These are phyloP conservation scores for Naganishia sp. DNA, from an alignment of 1,284 basidiomycete species.

Conservation along the genomic window DNA sequence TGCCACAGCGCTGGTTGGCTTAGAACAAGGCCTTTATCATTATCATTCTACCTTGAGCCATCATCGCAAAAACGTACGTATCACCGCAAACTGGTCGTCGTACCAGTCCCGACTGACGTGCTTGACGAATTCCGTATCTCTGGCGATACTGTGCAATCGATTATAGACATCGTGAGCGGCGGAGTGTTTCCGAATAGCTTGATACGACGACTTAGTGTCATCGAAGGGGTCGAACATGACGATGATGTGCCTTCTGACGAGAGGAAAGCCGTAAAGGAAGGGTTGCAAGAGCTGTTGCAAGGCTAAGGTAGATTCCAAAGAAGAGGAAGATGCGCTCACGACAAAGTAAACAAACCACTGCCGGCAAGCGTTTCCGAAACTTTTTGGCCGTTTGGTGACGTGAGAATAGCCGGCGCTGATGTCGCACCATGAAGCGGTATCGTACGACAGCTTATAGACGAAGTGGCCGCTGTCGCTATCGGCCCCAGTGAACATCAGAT, in stretches of 20 bases:
- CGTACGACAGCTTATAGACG: not conserved
- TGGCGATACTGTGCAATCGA: conserved; percentile 77
- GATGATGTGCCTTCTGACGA: not conserved
- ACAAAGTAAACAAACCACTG: conserved; percentile 25
- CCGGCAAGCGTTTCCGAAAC: conserved; percentile 20
- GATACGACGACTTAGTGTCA: conserved; percentile 20
- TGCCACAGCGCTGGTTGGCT: conserved; percentile 91
- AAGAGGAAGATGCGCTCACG: not conserved
- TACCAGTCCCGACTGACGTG: conserved; percentile 61
- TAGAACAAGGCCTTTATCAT: not conserved
- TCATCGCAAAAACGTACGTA: conserved; percentile 40
- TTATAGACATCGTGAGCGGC: conserved; percentile 69
- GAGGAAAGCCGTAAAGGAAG: not conserved
- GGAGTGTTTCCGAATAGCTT: conserved; percentile 47
- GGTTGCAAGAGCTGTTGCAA: not conserved
- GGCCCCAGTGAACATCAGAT: too few relatives aligned
- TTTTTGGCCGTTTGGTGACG: conserved; percentile 7
- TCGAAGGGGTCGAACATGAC: conserved; percentile 24
- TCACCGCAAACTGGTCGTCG: conserved; percentile 42
- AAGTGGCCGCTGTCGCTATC: too few relatives aligned
- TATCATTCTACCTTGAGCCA: not conserved
- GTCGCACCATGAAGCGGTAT: not conserved
- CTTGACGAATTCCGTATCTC: conserved; percentile 72
- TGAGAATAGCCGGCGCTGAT: conserved; percentile 3
- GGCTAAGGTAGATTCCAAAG: not conserved